Base-by-base conservation (phyloP, 805 yeast species). In the Metschnikowia continentalis region DNA sequence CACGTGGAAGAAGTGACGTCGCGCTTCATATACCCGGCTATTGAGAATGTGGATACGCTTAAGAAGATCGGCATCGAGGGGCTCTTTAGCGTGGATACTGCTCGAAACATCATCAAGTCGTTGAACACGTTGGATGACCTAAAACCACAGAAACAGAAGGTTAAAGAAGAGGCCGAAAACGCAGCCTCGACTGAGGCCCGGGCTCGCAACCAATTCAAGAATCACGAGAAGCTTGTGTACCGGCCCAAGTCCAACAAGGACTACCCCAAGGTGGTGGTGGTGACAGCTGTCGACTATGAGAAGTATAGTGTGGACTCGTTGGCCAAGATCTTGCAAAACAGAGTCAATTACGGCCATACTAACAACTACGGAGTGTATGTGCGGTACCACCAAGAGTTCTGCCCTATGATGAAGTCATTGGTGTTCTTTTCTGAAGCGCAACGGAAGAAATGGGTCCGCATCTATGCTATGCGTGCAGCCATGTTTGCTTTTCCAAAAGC, bases 401-500 rank as follows among this genome's bases (percentile, higher is more conserved):
- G 80, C 15, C 91, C 92, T 6, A 58, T 76, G 14, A 59, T 85
- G 50, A 75, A 80, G 49, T 63, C 72, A 6, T 48, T 69, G 37
- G 75, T 75, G 35, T 66, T 76, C 59, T 68, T 72, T 52, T 66
- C 69, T 54, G 68, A 68, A 58, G 54, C 64, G 61, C 72, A 81
- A 56, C 71, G 71, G 50, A 69, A 75, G 30, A 74, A 72, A 56
- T 88, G 96, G 94, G 78, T 82, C 32, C 81, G 84, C 56, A 61
- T 84, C 30, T 78, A 80, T 50, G 66, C 84, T 38, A 66, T 89
- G 64, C 78, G 95, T 54, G 94, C 91, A 40, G 97, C 98, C n/a
- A 83, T 92, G 85, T 81, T 80, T 65, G 94, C 96, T 0, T 90
- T 90, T 73, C 98, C 98, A 1, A 75, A 84, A 44, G 87, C 97